Percentiles rank a stretch among this genome's conserved stretches.
Evolutionary conservation across 371 early-diverging fungal species (phyloP).

Genomic region (Mucor mucedo): DNA sequence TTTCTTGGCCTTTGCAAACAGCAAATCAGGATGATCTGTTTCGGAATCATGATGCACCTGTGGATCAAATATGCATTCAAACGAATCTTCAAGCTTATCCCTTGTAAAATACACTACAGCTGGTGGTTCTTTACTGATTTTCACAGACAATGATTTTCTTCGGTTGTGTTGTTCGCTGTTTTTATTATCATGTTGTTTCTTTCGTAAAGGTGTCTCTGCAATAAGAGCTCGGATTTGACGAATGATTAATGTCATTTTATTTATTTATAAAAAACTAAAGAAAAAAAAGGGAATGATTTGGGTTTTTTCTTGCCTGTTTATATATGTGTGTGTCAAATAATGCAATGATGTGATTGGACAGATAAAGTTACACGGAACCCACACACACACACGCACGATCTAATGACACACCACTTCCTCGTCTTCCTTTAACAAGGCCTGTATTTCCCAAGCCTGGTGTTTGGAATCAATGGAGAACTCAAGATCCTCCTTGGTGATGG

Average conservation of each 20-base stretch:
- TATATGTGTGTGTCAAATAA: conserved; percentile 14
- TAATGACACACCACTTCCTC: conserved; percentile 7
- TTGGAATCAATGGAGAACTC: conserved; percentile 88
- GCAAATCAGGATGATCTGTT: conserved; percentile 48
- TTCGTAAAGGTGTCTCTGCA: conserved; percentile 11
- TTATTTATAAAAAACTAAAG: conserved; percentile 1
- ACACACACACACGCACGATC: not conserved
- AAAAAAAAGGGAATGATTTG: conserved; percentile 9
- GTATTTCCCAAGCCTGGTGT: conserved; percentile 57
- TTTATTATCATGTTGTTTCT: conserved; percentile 9
- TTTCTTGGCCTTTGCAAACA: conserved; percentile 14
- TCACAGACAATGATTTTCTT: conserved; percentile 40
- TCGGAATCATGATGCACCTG: conserved; percentile 48
- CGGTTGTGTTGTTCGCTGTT: conserved; percentile 3
- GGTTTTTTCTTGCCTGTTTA: conserved; percentile 2
- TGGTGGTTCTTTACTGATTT: conserved; percentile 54
- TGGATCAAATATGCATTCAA: conserved; percentile 55
- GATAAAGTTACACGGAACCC: not conserved
- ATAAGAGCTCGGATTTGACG: conserved; percentile 26
- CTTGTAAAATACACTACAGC: conserved; percentile 44
- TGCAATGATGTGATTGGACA: conserved; percentile 1
- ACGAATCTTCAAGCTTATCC: conserved; percentile 39
- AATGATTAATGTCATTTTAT: conserved; percentile 28
- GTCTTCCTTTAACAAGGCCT: conserved; percentile 15
- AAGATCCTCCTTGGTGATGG: conserved; percentile 91